Conservation (phyloP, 2,329 filamentous ascomycete genomes). For the Alternaria arbusti region DNA sequence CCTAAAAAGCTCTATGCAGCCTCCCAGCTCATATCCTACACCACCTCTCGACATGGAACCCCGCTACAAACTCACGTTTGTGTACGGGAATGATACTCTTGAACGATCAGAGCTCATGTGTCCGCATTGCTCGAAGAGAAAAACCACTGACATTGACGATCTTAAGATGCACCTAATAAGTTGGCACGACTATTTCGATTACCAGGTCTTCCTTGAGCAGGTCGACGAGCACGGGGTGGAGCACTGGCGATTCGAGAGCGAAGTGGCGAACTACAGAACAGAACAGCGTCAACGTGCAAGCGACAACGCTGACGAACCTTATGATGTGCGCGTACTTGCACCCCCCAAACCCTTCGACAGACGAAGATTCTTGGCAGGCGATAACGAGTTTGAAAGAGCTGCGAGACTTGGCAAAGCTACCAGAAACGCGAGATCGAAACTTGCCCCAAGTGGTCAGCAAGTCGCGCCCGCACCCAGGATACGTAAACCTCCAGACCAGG, state of each 20-base stretch:
- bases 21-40: constrained; percentile 7
- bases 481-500: constrained; percentile 23
- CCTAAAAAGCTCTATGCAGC: constrained; percentile 5
- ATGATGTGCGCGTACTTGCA: constrained; percentile 41
- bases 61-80: constrained; percentile 19
- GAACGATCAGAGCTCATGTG: constrained; percentile 18
- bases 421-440: background rate
- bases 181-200: constrained; percentile 46
- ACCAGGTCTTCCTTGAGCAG: constrained; percentile 15
- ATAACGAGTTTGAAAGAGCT: constrained; percentile 30
- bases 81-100: constrained; percentile 18
- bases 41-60: constrained; percentile 19
- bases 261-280: constrained; percentile 25
- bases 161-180: constrained; percentile 45
- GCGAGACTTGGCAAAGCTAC: constrained; percentile 14
- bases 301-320: constrained; percentile 29
- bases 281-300: constrained; percentile 30
- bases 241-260: constrained; percentile 23
- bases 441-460: background rate
- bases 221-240: constrained; percentile 19
- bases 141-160: constrained; percentile 18
- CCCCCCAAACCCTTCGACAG: constrained; percentile 46
- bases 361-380: constrained; percentile 41
- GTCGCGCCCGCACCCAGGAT: background rate
- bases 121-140: constrained; percentile 21